Evolutionary conservation across 352 stramenopile species (phyloP).

Genomic region (Stramenopiles sp.): DNA sequence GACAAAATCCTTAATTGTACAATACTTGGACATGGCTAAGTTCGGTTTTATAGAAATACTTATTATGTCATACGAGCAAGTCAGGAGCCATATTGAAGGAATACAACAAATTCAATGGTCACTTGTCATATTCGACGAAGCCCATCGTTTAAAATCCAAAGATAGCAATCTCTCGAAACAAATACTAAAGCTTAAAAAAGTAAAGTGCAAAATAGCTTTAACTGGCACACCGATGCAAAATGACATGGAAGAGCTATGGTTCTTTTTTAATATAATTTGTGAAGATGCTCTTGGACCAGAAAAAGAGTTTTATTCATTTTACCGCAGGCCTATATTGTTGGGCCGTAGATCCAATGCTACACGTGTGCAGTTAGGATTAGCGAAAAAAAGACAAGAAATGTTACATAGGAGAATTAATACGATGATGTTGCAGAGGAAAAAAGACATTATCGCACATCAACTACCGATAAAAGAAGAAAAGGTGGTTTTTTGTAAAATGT

Average conservation of each 20-base stretch:
- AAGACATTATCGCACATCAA: no score
- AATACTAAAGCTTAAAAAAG: constrained; percentile 70
- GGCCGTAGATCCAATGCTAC: not conserved
- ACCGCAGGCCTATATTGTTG: no score
- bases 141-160: constrained; percentile 93
- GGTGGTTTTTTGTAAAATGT: no score
- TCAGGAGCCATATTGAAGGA: constrained; percentile 84
- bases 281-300: constrained; percentile 78
- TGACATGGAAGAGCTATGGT: constrained; percentile 92
- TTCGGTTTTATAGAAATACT: constrained; percentile 91
- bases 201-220: constrained; percentile 84
- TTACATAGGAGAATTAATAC: no score
- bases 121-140: constrained; percentile 95
- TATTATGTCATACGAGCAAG: constrained; percentile 96
- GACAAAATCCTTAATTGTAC: no score
- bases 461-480: no score
- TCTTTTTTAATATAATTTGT: constrained; percentile 95
- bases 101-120: constrained; percentile 95
- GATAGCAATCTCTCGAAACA: constrained; percentile 92
- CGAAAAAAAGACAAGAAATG: no score
- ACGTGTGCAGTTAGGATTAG: no score
- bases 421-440: no score
- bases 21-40: no score
- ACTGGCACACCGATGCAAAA: constrained; percentile 95
- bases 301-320: constrained; percentile 39